Evolutionary conservation across 2,329 filamentous ascomycete species (phyloP), one percentile per base, ranked within the genome.

Genomic region (Trichophyton mentagrophytes): DNA sequence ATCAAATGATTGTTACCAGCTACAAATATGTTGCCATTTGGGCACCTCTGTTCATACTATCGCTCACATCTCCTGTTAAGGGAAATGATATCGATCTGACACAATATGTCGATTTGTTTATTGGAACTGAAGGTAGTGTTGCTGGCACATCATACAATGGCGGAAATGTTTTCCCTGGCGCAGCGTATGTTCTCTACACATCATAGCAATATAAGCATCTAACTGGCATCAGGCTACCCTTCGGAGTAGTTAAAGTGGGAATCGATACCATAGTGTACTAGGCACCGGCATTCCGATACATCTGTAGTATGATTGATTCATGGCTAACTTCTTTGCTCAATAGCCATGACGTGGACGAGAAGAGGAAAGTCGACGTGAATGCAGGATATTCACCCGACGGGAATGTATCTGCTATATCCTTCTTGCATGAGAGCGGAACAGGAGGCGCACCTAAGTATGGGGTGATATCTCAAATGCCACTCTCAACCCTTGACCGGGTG

Each of bases 351-450:
- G 30, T 57, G n/a, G 36, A 42, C 36, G 53, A 40, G 36, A 25
- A 38, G 30, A 42, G 36, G 17, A 36, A 36, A 4, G 36, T 69
- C 4, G 74, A 73, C 1, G 69, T 72, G 58, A 77, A 77, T 65
- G 74, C 74, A 22, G 76, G 76, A 2, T 77, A 76, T 69, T 69
- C 69, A 15, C 77, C 77, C 0, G 79, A 81, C 65, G 78, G 76
- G 1, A 78, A 75, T 62, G 70, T 82, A 33, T 77, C 77, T 4
- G 80, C 78, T 15, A 80, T 82, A 66, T 70, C 68, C 64, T 68
- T 75, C 33, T 76, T 79, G 76, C 79, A 80, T 65, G 78, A 80
- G 64, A 74, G 70, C 59, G 78, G 78, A 2, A 79, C 77, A 46
- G 78, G 77, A 59, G 75, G 73, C 58, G 69, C 71, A 20, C 70